Evolutionary conservation across 2,329 filamentous ascomycete species (phyloP), one percentile per base, ranked within the genome.

Genomic region (Talaromyces sp.): DNA sequence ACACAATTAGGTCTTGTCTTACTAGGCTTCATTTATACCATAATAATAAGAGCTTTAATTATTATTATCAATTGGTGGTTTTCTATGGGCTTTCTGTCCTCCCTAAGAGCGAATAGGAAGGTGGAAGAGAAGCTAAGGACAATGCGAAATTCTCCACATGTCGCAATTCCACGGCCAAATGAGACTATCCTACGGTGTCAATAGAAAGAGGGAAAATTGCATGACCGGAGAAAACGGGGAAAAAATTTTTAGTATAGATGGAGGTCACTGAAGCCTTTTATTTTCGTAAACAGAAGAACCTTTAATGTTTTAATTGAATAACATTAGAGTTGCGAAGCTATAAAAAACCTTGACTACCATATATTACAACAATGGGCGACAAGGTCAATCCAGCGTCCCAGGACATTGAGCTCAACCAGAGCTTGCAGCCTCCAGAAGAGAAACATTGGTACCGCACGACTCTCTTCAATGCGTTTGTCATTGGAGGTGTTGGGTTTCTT

Each of bases 381-480:
- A 50, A 50, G 42, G n/a, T n/a, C 18, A 23, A n/a, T 47, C 42
- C 16, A 23, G 9, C n/a, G 18, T n/a, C 36, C 42, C 30, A 60
- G 10, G 28, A 31, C n/a, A 28, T 52, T 18, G 52, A 33, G 52
- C 12, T 56, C 42, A 18, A 47, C 5, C 42, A 47, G 18, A 47
- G 42, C 42, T 47, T 10, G 9, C n/a, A 40, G 18, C 23, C 9
- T 4, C 28, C 10, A 33, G 54, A 31, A 63, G 55, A 44, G 18
- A 55, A 55, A 34, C 47, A 50, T 23, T 83, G 81, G 81, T 81
- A 82, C 63, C 79, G 75, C 59, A 76, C 75, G 5, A 81, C 79
- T 0, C 72, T 83, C 2, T 82, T 82, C 73, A 81, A 83, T 63
- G 80, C 80, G 51, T 78, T 77, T 57, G 76, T 83, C 16, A 81